phyloP scores from a whole-genome alignment of 2,329 filamentous ascomycete species.

The Colletotrichum cordylinicola region DNA sequence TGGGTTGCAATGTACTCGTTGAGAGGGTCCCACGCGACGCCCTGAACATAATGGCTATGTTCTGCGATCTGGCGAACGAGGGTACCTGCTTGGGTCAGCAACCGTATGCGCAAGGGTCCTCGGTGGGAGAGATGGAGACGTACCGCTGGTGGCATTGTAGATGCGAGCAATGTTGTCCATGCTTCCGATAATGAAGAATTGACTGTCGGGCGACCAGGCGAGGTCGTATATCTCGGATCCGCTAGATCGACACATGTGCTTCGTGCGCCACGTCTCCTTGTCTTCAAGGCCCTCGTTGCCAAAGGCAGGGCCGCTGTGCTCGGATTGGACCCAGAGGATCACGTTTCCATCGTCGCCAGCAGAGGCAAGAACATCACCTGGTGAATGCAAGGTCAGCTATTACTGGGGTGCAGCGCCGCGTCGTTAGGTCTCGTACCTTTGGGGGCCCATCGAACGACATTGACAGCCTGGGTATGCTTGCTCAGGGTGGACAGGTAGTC shows the following conservation, averaged over 20 bases:
- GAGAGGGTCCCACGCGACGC: constrained; percentile 96
- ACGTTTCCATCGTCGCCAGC: constrained; percentile 98
- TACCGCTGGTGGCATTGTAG: constrained; percentile 92
- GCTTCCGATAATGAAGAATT: constrained; percentile 96
- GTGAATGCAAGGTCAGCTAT: background rate
- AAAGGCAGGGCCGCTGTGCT: constrained; percentile 72
- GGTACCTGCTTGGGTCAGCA: constrained; percentile 43
- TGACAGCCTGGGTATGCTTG: constrained; percentile 96
- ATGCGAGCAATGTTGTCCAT: constrained; percentile 99
- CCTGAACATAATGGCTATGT: constrained; percentile 98
- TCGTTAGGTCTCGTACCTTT: constrained; percentile 67
- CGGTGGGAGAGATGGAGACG: constrained; percentile 25
- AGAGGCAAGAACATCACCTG: constrained; percentile 91
- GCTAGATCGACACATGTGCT: constrained; percentile 95
- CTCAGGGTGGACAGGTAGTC: constrained; percentile 89
- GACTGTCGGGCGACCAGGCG: constrained; percentile 97
- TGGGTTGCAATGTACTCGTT: constrained; percentile 99
- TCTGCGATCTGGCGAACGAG: constrained; percentile 93
- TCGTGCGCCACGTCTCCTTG: constrained; percentile 95
- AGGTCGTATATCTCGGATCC: constrained; percentile 98
- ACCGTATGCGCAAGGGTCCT: background rate
- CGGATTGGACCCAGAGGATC: constrained; percentile 92
- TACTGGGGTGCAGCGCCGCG: background rate
- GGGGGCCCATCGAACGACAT: constrained; percentile 95
- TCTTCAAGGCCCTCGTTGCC: constrained; percentile 89